Percentiles rank a stretch among this genome's conserved stretches.
phyloP scores from a whole-genome alignment of 345 rosid genomes.

The Populus davidiana region DNA sequence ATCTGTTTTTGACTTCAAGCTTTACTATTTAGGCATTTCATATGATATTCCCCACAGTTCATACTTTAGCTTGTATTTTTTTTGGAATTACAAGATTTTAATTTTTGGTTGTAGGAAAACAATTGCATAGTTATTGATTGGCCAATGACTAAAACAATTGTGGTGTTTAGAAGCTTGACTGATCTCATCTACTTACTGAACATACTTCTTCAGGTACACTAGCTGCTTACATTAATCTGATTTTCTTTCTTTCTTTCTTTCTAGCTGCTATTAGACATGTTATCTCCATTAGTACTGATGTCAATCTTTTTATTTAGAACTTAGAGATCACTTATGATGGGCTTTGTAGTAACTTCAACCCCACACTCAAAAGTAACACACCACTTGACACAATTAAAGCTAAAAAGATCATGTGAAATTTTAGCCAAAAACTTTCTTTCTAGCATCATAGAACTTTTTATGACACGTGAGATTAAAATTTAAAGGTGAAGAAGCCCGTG shows the following conservation, averaged over 20 bases:
- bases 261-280: not conserved
- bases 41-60: not conserved
- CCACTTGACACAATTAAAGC: not conserved
- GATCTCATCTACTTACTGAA: constrained; percentile 64
- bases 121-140: constrained; percentile 53
- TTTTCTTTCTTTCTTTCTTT: constrained; percentile 1
- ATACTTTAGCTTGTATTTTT: not conserved
- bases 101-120: constrained; percentile 40
- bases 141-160: constrained; percentile 44
- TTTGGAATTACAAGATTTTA: not conserved
- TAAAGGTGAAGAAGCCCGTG: not conserved
- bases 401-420: not conserved
- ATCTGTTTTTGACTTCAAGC: not conserved
- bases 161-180: constrained; percentile 51
- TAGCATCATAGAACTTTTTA: not conserved
- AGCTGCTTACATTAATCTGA: not conserved
- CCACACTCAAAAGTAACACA: not conserved
- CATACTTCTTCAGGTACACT: constrained; percentile 77
- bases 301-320: not conserved
- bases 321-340: not conserved
- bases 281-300: not conserved
- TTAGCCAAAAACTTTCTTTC: not conserved
- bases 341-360: not conserved
- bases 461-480: not conserved
- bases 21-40: not conserved